Evolutionary conservation across 768 basidiomycete genomes (phyloP), one percentile per base, ranked within the genome.

Genomic region (Termitomyces sp.): DNA sequence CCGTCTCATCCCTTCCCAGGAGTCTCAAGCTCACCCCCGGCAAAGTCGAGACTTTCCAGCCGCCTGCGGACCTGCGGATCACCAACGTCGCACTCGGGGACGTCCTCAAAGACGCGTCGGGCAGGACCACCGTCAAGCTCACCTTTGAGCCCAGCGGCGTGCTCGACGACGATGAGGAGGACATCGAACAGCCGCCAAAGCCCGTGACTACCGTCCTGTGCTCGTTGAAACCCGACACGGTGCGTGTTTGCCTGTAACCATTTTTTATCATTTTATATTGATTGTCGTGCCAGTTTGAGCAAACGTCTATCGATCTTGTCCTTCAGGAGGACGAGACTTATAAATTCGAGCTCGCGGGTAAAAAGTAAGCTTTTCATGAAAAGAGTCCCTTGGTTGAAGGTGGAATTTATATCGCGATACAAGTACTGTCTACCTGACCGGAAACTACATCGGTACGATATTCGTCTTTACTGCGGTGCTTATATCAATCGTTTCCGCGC

Each of bases 1-100:
- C 73, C 50, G 34, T 50, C 59, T 41, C 4, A 61, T 57, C 7
- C 10, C 29, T 31, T 31, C 16, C 65, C 49, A 92, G 90, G 90
- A 86, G 86, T 69, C 64, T 81, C 24, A 75, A 74, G 48, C 69
- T 91, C 46, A 72, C 74, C 27, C 84, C 87, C 16, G 85, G 84
- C 56, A 71, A 87, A 63, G 72, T 79, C 59, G 73, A 83, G 66
- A 73, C 76, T 52, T 62, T 94, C 67, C 67, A 77, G 24, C 82
- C 88, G 57, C 80, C 81, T 55, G 79, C 79, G 36, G 88, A 90
- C 72, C 73, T 95, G 67, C 79, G 81, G 67, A 82, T 97, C 67
- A 92, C 90, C 67, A 94, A 93, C 68, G 84, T 86, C 46, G 82
- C 92, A 2, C 83, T 94, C 50, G 88, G 88, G 53, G 87, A 91